phyloP scores from a whole-genome alignment of 352 stramenopile genomes.

The Elongisporangium prolatum region DNA sequence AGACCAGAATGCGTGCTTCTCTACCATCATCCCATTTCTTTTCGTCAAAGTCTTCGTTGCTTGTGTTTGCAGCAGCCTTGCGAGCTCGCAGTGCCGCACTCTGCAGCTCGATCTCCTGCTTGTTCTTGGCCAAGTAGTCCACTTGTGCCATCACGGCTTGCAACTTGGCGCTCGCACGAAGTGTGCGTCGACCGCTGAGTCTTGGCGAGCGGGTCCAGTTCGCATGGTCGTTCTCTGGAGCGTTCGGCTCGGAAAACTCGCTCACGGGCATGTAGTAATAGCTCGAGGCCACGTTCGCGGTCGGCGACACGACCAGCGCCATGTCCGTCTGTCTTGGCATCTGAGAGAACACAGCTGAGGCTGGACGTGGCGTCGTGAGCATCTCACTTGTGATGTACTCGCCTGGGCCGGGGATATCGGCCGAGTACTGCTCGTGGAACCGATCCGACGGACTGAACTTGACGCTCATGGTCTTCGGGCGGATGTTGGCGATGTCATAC shows the following conservation, averaged over 20 bases:
- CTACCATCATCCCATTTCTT: background rate
- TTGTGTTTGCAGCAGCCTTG: slow-evolving; percentile 1
- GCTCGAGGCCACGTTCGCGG: slow-evolving; percentile 44
- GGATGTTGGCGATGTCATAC: slow-evolving; percentile 35
- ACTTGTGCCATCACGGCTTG: slow-evolving; percentile 2
- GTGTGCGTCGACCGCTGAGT: slow-evolving; percentile 18
- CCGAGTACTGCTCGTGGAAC: slow-evolving; percentile 44
- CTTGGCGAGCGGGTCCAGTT: slow-evolving; percentile 41
- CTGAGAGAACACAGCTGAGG: slow-evolving; percentile 48
- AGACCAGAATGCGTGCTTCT: background rate
- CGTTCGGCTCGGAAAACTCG: slow-evolving; percentile 21
- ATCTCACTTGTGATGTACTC: slow-evolving; percentile 44
- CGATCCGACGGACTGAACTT: slow-evolving; percentile 62
- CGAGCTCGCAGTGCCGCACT: slow-evolving; percentile 11
- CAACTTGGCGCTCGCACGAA: slow-evolving; percentile 4
- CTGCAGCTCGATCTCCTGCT: slow-evolving; percentile 21
- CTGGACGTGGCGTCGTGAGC: slow-evolving; percentile 19
- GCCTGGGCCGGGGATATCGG: slow-evolving; percentile 30
- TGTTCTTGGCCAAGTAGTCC: slow-evolving; percentile 2
- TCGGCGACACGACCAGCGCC: slow-evolving; percentile 21
- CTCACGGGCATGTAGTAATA: slow-evolving; percentile 52
- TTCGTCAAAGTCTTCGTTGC: background rate
- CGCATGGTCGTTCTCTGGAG: slow-evolving; percentile 18
- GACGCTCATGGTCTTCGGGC: slow-evolving; percentile 19
- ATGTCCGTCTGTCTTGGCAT: slow-evolving; percentile 31